Evolutionary conservation across 352 stramenopile species (phyloP), one percentile per base, ranked within the genome.

Genomic region (Globisporangium nodosum): DNA sequence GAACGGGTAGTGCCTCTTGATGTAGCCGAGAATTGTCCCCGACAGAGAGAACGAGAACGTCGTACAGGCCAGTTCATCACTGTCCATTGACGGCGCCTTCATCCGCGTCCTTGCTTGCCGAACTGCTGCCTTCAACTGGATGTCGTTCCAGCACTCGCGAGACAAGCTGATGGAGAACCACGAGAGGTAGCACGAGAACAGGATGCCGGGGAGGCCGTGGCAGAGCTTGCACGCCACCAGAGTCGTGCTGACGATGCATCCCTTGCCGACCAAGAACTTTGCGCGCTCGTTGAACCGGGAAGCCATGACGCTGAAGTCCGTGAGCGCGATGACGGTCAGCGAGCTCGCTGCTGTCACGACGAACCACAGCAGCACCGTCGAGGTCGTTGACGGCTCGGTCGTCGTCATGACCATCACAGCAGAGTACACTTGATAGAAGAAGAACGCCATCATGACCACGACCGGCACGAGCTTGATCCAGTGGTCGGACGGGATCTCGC

Each of bases 401-500:
- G 16, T 54, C 6, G 31, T 21, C 42, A 84, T 67, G 16, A 73
- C 67, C 48, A 87, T 63, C 7, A 73, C 65, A 0, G 70, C 77
- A 9, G 56, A 62, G 52, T 79, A 76, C 8, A 88, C 70, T 71
- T 82, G 80, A n/a, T 62, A 66, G 46, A 67, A 60, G 49, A 88
- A 86, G 47, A 80, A 89, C 11, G 81, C 48, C 60, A 87, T 71
- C 73, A 88, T 88, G 20, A 84, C 75, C 9, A 79, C 63, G 30
- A 85, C 52, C 3, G 84, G 81, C 33, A 85, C 63, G 12, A 92
- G 50, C 60, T 94, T 94, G 43, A 92, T 73, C 81, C 80, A 94
- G 64, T 94, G 78, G 35, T 92, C 79, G 9, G 67, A 65, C 1
- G 73, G 81, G 46, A 88, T 73, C 48, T 77, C 71, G 24, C 80